Base-by-base conservation (phyloP, 345 rosid species). In the Eucalyptus sp. region DNA sequence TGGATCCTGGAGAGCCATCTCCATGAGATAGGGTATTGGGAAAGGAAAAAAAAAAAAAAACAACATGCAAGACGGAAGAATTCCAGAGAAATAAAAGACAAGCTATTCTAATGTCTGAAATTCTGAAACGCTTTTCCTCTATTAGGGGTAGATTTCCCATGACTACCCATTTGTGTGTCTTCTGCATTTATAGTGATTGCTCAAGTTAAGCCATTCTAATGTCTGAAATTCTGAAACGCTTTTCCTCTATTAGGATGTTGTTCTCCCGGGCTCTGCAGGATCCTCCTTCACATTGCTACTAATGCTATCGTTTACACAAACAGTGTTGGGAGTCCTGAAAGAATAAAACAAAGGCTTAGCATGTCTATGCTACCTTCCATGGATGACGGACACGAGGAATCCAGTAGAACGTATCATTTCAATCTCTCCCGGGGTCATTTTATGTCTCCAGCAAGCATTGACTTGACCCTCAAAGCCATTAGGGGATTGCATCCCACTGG, bases 391-490 rank as follows among this genome's bases (percentile, higher is more conserved):
- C 86, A 98, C 99, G 89, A 95, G 99, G 92, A 97, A 97, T 89
- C 95, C 98, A 88, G 91, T 92, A 2, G 97, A 93, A 5, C 96
- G 94, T 80, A 96, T 96, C 17, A 16, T n/a, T 89, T 96, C 97
- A 31, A 96, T 92, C 66, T 97, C 99, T 87, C 87, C 80, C 88
- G 50, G 91, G 87, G 96, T 93, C 93, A 98, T 85, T 92, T 92
- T 95, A 92, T 98, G 99, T 64, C 90, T 93, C 99, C 99, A 98
- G 92, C 99, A 98, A 29, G 99, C 99, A 92, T 95, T 95, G 88
- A 97, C 48, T 92, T 98, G 99, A 86, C 99, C 99, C 62, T 97
- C 98, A 90, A 98, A 95, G 87, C 99, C 99, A 86, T 88, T 68
- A 87, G 87, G 95, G 44, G 96, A 95, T 90, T 98, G 99, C 99